Evolutionary conservation across 1,139 yeast species (phyloP), one percentile per base, ranked within the genome.

Genomic region (Torulaspora globosa): DNA sequence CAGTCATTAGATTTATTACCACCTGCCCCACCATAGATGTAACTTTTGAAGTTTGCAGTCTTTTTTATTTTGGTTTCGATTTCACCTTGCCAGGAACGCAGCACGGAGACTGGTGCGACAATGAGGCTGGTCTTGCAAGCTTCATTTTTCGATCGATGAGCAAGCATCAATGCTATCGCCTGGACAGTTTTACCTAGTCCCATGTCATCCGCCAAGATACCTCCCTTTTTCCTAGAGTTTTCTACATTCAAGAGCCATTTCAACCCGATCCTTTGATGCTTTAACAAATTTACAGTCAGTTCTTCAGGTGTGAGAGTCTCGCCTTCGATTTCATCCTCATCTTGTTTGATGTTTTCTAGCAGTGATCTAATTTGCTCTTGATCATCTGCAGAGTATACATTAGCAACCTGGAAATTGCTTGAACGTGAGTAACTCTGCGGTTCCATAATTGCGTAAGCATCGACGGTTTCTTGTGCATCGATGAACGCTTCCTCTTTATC

Each of bases 131-230:
- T 80, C 54, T 76, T 80, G 24, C 45, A 27, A 2, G 51, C 52
- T 8, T 41, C 58, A 23, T 69, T 66, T 11, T 56, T 48, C 0
- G 84, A 71, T 48, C 69, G 71, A 58, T 78, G 74, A 2, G 84
- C 74, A 48, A 86, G 60, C 57, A 88, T 79, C 39, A 87, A 64
- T 0, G 95, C 79, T 38, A 87, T 71, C 2, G 88, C 78, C 66
- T 89, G 97, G 35, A 89, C 80, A 0, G 97, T 89, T 65, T 89
- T 90, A 50, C 96, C 97, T 27, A 89, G 70, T 27, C 96, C 97
- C 97, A 89, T 89, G 69, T 86, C 96, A 68, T 89, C 97, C 0
- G 96, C 96, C 33, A 89, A 68, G 26, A 89, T 75, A 2, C 96
- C 96, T 23, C 97, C 97, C 51, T 74, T 75, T 43, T 70, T 72